Percentiles rank a stretch among this genome's conserved stretches.
These are phyloP conservation scores for Gnomoniopsis smithogilvyi DNA, from an alignment of 2,329 filamentous ascomycete species.

Conservation along the genomic window DNA sequence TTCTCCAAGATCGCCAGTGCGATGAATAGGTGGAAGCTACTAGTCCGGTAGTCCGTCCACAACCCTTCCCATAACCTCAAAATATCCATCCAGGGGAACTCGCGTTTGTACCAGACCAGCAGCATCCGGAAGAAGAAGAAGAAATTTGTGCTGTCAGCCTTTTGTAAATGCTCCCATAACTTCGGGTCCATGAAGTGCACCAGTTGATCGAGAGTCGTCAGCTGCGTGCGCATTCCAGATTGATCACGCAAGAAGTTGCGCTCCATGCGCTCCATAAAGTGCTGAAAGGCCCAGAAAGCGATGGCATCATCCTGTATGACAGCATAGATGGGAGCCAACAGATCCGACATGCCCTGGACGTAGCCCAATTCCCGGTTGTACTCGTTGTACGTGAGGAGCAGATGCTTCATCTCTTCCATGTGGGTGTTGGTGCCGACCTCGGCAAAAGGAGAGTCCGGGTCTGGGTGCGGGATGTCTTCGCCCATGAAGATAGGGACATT, in stretches of 20 bases:
- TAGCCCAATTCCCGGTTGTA: constrained; percentile 95
- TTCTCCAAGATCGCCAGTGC: constrained; percentile 93
- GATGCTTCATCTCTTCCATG: constrained; percentile 98
- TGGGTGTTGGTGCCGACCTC: constrained; percentile 94
- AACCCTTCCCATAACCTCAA: constrained; percentile 86
- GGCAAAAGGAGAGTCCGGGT: constrained; percentile 92
- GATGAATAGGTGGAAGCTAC: constrained; percentile 92
- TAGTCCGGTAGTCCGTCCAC: constrained; percentile 89
- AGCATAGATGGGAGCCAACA: constrained; percentile 92
- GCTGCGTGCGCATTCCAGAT: constrained; percentile 90
- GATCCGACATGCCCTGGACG: constrained; percentile 97
- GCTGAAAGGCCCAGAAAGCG: constrained; percentile 94
- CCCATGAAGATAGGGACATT: constrained; percentile 93
- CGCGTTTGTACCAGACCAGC: constrained; percentile 97
- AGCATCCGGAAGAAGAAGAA: constrained; percentile 99
- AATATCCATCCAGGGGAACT: constrained; percentile 87
- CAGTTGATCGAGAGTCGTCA: constrained; percentile 87
- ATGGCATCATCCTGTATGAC: constrained; percentile 96
- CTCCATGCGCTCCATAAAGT: constrained; percentile 98
- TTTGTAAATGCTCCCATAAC: constrained; percentile 85
- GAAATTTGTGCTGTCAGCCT: constrained; percentile 94
- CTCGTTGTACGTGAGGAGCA: constrained; percentile 98
- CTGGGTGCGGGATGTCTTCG: constrained; percentile 94
- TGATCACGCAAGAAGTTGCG: constrained; percentile 95
- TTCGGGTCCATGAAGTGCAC: constrained; percentile 96